Evolutionary conservation across 2,329 filamentous ascomycete genomes (phyloP).

Genomic region (Teratosphaeria viscida): DNA sequence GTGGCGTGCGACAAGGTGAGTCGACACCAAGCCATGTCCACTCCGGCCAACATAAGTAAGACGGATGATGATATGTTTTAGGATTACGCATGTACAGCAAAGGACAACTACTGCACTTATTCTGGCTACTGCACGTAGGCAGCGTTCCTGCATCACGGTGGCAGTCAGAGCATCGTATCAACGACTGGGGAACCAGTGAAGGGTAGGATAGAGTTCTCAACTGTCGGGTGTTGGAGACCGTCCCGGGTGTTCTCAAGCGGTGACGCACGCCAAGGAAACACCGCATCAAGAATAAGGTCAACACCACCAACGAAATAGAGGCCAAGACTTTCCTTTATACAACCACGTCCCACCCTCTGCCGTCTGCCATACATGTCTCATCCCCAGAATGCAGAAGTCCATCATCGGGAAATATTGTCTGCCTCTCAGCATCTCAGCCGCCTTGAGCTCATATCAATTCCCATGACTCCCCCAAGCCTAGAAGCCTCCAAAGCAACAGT

Average conservation of each 20-base stretch:
- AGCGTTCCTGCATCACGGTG: neutral
- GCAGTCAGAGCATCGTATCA: neutral
- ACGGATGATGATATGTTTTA: neutral
- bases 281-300: neutral
- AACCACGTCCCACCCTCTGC: too few relatives aligned
- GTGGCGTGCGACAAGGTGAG: neutral
- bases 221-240: too few relatives aligned
- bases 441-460: neutral
- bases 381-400: too few relatives aligned
- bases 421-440: neutral
- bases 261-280: neutral
- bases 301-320: neutral
- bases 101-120: neutral
- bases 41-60: neutral
- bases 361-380: too few relatives aligned
- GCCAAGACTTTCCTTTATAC: too few relatives aligned
- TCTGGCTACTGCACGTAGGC: neutral
- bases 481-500: neutral
- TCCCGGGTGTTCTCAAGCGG: neutral
- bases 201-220: neutral
- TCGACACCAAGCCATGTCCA: neutral
- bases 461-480: too few relatives aligned
- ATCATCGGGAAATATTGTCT: too few relatives aligned
- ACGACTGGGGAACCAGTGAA: neutral
- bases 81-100: neutral